Evolutionary conservation across 2,329 filamentous ascomycete species (phyloP).

Genomic region (Colletotrichum sp.): DNA sequence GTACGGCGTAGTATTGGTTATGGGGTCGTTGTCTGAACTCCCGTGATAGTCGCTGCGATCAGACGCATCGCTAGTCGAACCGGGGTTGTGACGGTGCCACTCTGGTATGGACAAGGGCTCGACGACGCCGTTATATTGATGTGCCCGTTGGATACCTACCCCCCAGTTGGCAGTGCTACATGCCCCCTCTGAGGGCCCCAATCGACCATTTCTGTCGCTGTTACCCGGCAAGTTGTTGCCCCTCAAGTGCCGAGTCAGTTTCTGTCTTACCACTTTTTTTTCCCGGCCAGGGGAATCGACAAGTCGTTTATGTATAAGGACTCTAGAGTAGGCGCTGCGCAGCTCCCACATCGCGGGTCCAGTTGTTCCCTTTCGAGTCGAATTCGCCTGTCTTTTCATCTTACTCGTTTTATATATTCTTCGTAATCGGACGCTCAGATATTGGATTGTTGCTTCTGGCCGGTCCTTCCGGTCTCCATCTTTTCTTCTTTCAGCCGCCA

Average conservation of each 20-base stretch:
- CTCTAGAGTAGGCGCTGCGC: neutral
- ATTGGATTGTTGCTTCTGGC: neutral
- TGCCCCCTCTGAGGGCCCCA: neutral
- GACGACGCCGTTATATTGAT: neutral
- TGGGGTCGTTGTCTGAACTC: neutral
- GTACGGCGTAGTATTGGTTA: neutral
- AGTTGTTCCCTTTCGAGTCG: neutral
- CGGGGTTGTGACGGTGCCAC: conserved; percentile 6
- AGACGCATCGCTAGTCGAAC: neutral
- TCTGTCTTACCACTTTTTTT: neutral
- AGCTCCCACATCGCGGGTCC: neutral
- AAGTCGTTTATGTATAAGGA: conserved; percentile 5
- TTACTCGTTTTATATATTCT: neutral
- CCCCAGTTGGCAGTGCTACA: neutral
- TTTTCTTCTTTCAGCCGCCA: neutral
- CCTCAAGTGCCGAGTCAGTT: neutral
- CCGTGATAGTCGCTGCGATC: neutral
- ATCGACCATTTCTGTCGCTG: neutral
- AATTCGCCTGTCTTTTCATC: neutral
- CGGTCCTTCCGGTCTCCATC: neutral
- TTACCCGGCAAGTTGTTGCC: neutral
- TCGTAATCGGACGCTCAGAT: neutral
- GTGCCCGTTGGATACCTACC: neutral
- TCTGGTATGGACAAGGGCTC: conserved; percentile 8
- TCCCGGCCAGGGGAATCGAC: neutral